Evolutionary conservation across 306 rosid genomes (phyloP).

Genomic region (Luffa aegyptiaca): DNA sequence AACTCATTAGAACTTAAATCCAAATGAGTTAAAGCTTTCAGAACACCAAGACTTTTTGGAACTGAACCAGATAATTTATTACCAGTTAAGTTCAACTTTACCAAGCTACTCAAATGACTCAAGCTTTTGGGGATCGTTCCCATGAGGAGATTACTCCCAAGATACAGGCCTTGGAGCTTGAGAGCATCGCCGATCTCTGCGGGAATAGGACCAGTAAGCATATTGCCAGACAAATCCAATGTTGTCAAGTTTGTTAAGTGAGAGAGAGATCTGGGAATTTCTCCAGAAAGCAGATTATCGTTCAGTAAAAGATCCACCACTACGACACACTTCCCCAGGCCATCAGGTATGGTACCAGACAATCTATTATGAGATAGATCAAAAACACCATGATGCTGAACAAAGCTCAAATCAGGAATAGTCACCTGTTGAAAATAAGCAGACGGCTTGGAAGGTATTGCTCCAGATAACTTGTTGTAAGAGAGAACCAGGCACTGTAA

Average conservation of each 20-base stretch:
- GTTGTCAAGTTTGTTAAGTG: slow-evolving; percentile 62
- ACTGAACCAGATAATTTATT: slow-evolving; percentile 59
- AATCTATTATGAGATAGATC: slow-evolving; percentile 77
- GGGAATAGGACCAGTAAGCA: slow-evolving; percentile 74
- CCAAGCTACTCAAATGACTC: slow-evolving; percentile 52
- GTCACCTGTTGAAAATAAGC: slow-evolving; percentile 54
- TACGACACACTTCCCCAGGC: slow-evolving; percentile 50
- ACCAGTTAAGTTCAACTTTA: slow-evolving; percentile 84
- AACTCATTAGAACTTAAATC: slow-evolving; percentile 73
- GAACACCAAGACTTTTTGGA: slow-evolving; percentile 47
- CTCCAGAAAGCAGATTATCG: slow-evolving; percentile 70
- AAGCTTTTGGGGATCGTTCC: slow-evolving; percentile 59
- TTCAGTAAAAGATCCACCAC: slow-evolving; percentile 61
- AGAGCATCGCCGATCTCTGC: slow-evolving; percentile 48
- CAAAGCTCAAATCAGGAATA: slow-evolving; percentile 77
- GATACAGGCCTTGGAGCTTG: slow-evolving; percentile 79
- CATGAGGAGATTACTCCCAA: slow-evolving; percentile 58
- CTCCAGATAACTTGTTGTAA: slow-evolving; percentile 72
- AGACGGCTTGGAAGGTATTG: slow-evolving; percentile 61
- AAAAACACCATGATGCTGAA: slow-evolving; percentile 84
- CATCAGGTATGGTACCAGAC: slow-evolving; percentile 82
- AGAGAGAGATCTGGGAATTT: slow-evolving; percentile 56
- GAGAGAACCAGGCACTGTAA: slow-evolving; percentile 88
- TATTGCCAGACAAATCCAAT: slow-evolving; percentile 80
- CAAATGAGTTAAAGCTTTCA: slow-evolving; percentile 69